phyloP scores from a whole-genome alignment of 2,329 filamentous ascomycete genomes.

The Coniochaeta sp. region DNA sequence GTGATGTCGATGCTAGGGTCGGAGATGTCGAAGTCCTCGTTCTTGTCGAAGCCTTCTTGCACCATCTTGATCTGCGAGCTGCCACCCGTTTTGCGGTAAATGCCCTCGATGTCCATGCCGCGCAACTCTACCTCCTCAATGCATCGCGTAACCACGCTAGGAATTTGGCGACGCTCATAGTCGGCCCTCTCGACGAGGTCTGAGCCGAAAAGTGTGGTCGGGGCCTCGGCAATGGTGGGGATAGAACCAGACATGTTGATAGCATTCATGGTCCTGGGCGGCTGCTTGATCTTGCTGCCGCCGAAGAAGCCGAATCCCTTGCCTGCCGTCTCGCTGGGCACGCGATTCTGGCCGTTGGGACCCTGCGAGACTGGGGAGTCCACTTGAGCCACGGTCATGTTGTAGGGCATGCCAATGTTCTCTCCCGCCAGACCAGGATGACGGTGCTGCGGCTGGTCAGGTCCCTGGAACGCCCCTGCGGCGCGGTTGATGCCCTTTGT shows the following conservation, averaged over 20 bases:
- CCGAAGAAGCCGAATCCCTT: conserved; percentile 69
- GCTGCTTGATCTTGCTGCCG: conserved; percentile 44
- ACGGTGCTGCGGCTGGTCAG: conserved; percentile 37
- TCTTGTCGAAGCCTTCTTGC: conserved; percentile 84
- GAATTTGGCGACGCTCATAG: conserved; percentile 82
- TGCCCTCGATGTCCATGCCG: conserved; percentile 95
- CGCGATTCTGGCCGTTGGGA: conserved; percentile 16
- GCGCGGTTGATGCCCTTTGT: conserved; percentile 91
- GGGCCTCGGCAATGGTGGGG: conserved; percentile 38
- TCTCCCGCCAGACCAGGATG: conserved; percentile 45
- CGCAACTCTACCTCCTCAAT: conserved; percentile 94
- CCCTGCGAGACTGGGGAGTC: conserved; percentile 33
- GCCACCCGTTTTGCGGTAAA: conserved; percentile 95
- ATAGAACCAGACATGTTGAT: conserved; percentile 27
- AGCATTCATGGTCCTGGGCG: conserved; percentile 40
- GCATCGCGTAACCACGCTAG: conserved; percentile 83
- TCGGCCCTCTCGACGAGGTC: conserved; percentile 82
- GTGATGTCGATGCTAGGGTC: conserved; percentile 93
- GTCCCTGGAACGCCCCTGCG: conserved; percentile 65
- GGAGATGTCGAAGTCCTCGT: conserved; percentile 82
- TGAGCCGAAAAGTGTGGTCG: conserved; percentile 72
- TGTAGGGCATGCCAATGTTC: conserved; percentile 63
- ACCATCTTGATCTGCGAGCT: conserved; percentile 85
- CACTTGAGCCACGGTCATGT: conserved; percentile 53
- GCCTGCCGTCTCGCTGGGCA: conserved; percentile 28